These are phyloP conservation scores for Solanum raphanifolium DNA, from an alignment of 257 asterid genomes.

Conservation along the genomic window DNA sequence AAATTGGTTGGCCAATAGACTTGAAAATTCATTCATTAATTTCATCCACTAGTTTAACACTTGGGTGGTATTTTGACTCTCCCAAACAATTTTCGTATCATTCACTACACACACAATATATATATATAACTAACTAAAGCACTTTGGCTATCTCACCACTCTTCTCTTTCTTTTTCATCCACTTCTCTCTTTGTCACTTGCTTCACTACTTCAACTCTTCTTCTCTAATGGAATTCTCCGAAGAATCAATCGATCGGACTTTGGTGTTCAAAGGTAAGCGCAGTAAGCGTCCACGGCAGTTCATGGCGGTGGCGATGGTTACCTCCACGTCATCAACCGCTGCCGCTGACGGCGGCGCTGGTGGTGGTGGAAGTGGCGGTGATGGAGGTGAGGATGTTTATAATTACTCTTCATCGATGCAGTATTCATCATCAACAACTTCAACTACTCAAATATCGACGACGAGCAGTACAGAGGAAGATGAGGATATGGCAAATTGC, in stretches of 20 bases:
- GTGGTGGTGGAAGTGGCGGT: conserved; percentile 8
- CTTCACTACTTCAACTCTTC: neutral
- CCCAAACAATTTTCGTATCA: conserved; percentile 28
- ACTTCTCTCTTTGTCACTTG: conserved; percentile 8
- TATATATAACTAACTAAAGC: conserved; percentile 19
- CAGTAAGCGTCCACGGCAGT: conserved; percentile 41
- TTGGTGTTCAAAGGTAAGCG: conserved; percentile 51
- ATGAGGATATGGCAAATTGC: conserved; percentile 84
- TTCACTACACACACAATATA: conserved; percentile 7
- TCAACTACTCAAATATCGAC: conserved; percentile 34
- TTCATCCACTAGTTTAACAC: conserved; percentile 26
- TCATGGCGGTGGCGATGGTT: neutral
- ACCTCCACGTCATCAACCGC: conserved; percentile 47
- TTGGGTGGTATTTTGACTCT: conserved; percentile 10
- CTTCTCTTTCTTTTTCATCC: neutral
- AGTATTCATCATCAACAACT: conserved; percentile 28
- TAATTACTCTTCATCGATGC: conserved; percentile 1
- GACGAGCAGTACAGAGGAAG: conserved; percentile 33
- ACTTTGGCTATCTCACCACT: conserved; percentile 29
- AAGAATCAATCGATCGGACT: conserved; percentile 29
- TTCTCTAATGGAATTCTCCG: conserved; percentile 29
- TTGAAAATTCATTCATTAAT: neutral
- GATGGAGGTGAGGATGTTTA: conserved; percentile 7
- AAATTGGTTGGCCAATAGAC: conserved; percentile 1
- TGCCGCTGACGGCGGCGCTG: conserved; percentile 7